Evolutionary conservation across 257 asterid species (phyloP).

Genomic region (Vinca minor): DNA sequence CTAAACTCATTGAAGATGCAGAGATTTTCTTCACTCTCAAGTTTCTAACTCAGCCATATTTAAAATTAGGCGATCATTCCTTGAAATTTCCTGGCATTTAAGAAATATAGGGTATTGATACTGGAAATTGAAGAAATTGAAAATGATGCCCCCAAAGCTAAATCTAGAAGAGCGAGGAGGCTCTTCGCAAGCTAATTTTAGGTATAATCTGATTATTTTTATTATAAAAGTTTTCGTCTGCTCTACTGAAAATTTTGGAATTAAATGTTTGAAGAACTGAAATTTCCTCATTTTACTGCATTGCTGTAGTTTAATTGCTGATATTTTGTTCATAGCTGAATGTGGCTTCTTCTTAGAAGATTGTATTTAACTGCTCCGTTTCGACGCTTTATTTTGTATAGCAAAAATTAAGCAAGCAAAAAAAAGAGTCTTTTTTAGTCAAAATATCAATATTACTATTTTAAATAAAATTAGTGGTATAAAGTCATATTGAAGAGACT

Average conservation of each 20-base stretch:
- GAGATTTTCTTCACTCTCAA: slow-evolving; percentile 3
- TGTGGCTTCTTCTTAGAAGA: too few relatives aligned
- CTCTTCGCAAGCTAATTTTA: slow-evolving; percentile 46
- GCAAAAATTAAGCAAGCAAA: too few relatives aligned
- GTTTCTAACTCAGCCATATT: neutral
- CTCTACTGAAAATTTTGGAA: neutral
- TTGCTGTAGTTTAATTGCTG: neutral
- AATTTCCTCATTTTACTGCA: slow-evolving; percentile 3
- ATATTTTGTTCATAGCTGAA: too few relatives aligned
- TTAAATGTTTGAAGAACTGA: neutral
- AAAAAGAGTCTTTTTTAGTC: too few relatives aligned
- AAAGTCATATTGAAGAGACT: too few relatives aligned
- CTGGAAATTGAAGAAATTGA: slow-evolving; percentile 3
- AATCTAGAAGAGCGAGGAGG: slow-evolving; percentile 59
- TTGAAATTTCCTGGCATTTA: neutral
- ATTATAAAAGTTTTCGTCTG: neutral
- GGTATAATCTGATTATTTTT: slow-evolving; percentile 44
- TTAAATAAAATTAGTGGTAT: too few relatives aligned
- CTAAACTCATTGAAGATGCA: neutral
- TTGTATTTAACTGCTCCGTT: too few relatives aligned
- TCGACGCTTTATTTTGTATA: too few relatives aligned
- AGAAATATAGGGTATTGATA: neutral
- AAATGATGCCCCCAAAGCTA: slow-evolving; percentile 88
- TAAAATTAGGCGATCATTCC: neutral
- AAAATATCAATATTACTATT: too few relatives aligned